Conservation (phyloP, 108 stramenopile species). For the Mayamaea pseudoterrestris region DNA sequence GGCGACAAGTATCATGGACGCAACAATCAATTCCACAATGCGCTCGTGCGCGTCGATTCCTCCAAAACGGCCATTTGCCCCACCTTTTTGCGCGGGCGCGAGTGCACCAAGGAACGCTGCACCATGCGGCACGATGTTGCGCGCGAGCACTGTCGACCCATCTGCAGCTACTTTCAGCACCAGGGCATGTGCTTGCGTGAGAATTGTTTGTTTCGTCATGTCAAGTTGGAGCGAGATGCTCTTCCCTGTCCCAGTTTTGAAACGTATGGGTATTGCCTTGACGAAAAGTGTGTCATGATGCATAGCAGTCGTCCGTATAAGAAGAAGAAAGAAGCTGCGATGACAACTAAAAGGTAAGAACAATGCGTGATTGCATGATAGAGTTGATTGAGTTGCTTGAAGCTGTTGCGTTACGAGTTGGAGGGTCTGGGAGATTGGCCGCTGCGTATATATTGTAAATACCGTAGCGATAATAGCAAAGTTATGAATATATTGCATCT, state of each 20-base stretch:
- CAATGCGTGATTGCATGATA: no score
- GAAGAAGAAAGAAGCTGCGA: no score
- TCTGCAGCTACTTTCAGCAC: slow-evolving; percentile 69
- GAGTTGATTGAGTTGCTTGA: no score
- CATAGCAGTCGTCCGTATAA: slow-evolving; percentile 10
- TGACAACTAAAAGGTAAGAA: no score
- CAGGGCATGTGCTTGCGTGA: slow-evolving; percentile 65
- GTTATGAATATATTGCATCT: no score
- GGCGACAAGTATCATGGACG: no score
- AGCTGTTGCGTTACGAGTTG: no score
- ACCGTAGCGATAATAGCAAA: no score
- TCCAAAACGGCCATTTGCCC: slow-evolving; percentile 28
- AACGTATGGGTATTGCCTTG: slow-evolving; percentile 46
- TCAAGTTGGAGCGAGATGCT: slow-evolving; percentile 48
- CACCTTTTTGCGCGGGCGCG: slow-evolving; percentile 38
- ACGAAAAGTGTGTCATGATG: slow-evolving; percentile 35
- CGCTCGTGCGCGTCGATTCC: not conserved
- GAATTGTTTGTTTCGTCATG: slow-evolving; percentile 61
- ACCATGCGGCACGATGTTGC: slow-evolving; percentile 61
- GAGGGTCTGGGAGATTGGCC: no score
- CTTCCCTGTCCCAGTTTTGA: slow-evolving; percentile 53
- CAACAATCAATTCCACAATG: not conserved
- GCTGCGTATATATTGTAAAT: no score
- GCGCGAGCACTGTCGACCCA: slow-evolving; percentile 48
- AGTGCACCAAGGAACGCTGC: slow-evolving; percentile 55